Conservation (phyloP, 805 yeast species). For the baker's yeast (Saccharomyces cerevisiae) region DNA sequence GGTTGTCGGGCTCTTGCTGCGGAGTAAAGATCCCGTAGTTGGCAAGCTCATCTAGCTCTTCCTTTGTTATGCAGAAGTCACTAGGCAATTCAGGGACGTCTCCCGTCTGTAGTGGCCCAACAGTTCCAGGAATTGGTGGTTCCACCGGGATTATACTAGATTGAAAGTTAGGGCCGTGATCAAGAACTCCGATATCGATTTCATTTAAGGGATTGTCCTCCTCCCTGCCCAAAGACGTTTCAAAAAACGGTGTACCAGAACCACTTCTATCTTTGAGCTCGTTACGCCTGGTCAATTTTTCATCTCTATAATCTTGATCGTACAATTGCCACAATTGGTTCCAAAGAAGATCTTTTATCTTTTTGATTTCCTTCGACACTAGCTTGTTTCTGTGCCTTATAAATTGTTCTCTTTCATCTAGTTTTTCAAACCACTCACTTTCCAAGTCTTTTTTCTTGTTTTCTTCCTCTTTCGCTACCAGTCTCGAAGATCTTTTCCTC, state of each 20-base stretch:
- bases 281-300: conserved; percentile 13
- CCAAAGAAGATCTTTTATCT: conserved; percentile 25
- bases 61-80: conserved; percentile 20
- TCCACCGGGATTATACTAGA: conserved; percentile 1
- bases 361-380: conserved; percentile 19
- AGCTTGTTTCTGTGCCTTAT: conserved; percentile 21
- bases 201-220: conserved; percentile 1
- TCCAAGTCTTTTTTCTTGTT: conserved; percentile 39
- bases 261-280: neutral
- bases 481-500: conserved; percentile 65
- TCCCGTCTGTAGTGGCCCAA: neutral
- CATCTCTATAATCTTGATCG: conserved; percentile 21
- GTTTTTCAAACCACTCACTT: conserved; percentile 30
- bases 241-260: neutral
- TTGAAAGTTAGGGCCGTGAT: conserved; percentile 9
- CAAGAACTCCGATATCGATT: conserved; percentile 9
- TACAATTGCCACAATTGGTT: conserved; percentile 24
- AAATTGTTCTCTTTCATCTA: conserved; percentile 29
- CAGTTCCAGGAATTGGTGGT: neutral
- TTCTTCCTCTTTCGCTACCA: conserved; percentile 62
- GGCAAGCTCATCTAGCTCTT: conserved; percentile 17
- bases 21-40: conserved; percentile 15
- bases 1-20: conserved; percentile 16
- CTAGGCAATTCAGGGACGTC: conserved; percentile 15
- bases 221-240: neutral